A percentile compares a stretch with the other conserved stretches of the same genome.
Conservation (phyloP, 2,329 filamentous ascomycete genomes). For the Trichoderma sp. region DNA sequence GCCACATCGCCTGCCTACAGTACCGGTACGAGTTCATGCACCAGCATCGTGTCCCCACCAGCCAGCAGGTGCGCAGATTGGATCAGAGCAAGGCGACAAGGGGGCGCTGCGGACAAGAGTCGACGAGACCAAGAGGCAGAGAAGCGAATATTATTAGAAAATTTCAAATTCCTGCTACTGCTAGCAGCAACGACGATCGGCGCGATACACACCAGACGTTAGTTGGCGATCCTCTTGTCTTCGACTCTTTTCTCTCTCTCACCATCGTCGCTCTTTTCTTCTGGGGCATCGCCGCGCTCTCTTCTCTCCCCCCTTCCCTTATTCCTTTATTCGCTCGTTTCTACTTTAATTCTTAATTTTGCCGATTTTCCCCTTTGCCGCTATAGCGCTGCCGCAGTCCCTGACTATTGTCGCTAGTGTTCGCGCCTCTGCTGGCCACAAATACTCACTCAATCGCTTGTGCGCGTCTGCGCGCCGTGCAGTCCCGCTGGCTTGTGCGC, state of each 20-base stretch:
- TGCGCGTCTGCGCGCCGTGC: conserved; percentile 29
- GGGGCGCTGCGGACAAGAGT: background rate
- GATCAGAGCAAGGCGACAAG: conserved; percentile 23
- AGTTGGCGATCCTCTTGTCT: background rate
- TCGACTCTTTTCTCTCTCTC: background rate
- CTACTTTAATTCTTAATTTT: background rate
- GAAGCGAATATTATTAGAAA: background rate
- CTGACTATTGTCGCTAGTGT: conserved; percentile 1
- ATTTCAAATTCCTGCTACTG: background rate
- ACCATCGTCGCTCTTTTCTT: conserved; percentile 14
- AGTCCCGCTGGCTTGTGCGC: conserved; percentile 29
- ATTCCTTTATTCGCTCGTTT: conserved; percentile 1
- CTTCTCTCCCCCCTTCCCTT: background rate
- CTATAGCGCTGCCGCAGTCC: background rate
- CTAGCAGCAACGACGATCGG: conserved; percentile 8
- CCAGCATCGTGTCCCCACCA: conserved; percentile 8
- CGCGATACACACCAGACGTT: conserved; percentile 12
- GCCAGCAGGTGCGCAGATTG: conserved; percentile 19
- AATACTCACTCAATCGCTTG: conserved; percentile 12
- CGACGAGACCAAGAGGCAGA: background rate
- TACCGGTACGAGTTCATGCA: conserved; percentile 26
- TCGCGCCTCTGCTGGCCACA: background rate
- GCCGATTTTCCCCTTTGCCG: background rate
- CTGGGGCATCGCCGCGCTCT: background rate
- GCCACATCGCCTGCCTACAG: background rate